Evolutionary conservation across 2,329 filamentous ascomycete genomes (phyloP).

Genomic region (Neofusicoccum cordaticola): DNA sequence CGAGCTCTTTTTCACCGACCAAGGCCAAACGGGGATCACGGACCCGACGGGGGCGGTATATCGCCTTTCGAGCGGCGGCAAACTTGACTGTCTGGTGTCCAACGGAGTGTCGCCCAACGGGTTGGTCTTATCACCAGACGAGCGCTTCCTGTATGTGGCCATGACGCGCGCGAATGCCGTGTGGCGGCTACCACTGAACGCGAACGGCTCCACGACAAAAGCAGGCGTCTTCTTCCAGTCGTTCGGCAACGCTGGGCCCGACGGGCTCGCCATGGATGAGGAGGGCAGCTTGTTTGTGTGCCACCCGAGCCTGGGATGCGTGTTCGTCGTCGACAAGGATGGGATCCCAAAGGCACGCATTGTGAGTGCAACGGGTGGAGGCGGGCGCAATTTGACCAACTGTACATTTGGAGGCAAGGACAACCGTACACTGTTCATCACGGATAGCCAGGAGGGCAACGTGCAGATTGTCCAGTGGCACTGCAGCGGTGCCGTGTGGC

Average conservation of each 20-base stretch:
- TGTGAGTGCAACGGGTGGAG: constrained; percentile 21
- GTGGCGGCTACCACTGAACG: constrained; percentile 40
- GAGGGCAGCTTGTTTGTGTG: constrained; percentile 31
- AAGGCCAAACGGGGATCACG: constrained; percentile 37
- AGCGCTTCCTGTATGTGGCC: constrained; percentile 40
- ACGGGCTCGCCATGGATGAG: constrained; percentile 41
- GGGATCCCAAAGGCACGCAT: constrained; percentile 40
- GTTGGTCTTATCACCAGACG: constrained; percentile 37
- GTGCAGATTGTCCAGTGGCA: constrained; percentile 36
- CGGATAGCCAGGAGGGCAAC: constrained; percentile 41
- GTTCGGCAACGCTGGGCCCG: constrained; percentile 42
- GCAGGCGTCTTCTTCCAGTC: constrained; percentile 41
- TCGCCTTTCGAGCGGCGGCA: constrained; percentile 35
- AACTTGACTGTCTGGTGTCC: constrained; percentile 37
- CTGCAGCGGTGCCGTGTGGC: constrained; percentile 22
- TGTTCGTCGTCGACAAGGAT: constrained; percentile 40
- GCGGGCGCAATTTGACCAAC: constrained; percentile 35
- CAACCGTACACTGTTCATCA: constrained; percentile 41
- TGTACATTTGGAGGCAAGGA: constrained; percentile 42
- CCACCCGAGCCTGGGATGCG: constrained; percentile 32
- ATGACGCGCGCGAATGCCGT: constrained; percentile 44
- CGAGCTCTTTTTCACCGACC: constrained; percentile 46
- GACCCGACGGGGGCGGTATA: constrained; percentile 43
- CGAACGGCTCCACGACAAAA: constrained; percentile 40
- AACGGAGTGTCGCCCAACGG: constrained; percentile 44